phyloP scores from a whole-genome alignment of 73 alveolate species.

The Symbiodinium pilosum region DNA sequence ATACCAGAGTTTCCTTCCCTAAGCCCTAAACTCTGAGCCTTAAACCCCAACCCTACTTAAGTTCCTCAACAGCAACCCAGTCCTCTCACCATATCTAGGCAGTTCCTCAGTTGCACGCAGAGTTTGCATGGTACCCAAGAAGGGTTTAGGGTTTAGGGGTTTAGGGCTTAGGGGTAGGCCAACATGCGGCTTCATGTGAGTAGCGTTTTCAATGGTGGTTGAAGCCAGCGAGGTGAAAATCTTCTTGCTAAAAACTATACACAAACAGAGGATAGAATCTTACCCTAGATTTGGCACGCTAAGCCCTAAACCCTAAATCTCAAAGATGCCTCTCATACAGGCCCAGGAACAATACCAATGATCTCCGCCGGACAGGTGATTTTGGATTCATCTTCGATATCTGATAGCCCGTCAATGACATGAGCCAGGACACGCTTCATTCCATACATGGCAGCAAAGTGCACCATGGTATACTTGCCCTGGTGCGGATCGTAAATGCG shows the following conservation, averaged over 20 bases:
- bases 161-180: too few species aligned
- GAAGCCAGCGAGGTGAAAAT: too few species aligned
- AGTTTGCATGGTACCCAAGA: too few species aligned
- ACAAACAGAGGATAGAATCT: neutral
- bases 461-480: neutral
- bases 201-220: too few species aligned
- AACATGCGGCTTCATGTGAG: too few species aligned
- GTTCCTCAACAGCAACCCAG: too few species aligned
- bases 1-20: too few species aligned
- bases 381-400: neutral
- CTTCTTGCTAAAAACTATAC: too few species aligned
- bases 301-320: neutral
- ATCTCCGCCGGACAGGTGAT: constrained; percentile 26
- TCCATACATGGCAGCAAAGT: constrained; percentile 11
- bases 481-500: neutral
- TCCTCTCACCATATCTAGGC: constrained; percentile 4
- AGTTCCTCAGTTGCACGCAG: neutral
- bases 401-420: neutral
- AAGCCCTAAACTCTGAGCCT: too few species aligned
- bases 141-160: too few species aligned
- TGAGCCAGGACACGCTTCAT: constrained; percentile 14
- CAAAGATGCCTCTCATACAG: neutral
- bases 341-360: neutral
- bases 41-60: too few species aligned
- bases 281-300: neutral